These are phyloP conservation scores for Scleroderma citrinum DNA, from an alignment of 768 basidiomycete species.

Conservation along the genomic window DNA sequence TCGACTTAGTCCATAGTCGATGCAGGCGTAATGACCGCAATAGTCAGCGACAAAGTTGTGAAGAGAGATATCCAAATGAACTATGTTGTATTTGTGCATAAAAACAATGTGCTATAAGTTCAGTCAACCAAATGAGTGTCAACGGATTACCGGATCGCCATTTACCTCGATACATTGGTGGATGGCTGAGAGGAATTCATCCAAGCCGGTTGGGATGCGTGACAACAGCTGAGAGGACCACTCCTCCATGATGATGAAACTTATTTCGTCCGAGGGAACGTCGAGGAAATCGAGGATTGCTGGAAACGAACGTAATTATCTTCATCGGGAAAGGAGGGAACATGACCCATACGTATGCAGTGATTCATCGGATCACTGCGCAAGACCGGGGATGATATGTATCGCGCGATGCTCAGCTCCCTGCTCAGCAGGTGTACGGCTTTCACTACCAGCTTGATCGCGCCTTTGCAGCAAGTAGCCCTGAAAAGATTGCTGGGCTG, in stretches of 20 bases:
- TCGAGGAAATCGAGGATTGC: slow-evolving; percentile 64
- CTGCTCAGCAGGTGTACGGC: slow-evolving; percentile 59
- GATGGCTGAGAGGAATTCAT: slow-evolving; percentile 48
- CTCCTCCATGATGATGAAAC: slow-evolving; percentile 75
- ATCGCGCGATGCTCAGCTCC: slow-evolving; percentile 54
- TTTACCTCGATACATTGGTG: slow-evolving; percentile 65
- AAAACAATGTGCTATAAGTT: slow-evolving; percentile 54
- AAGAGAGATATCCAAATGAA: slow-evolving; percentile 68
- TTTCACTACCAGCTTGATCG: slow-evolving; percentile 55
- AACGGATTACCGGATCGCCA: no score
- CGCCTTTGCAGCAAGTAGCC: slow-evolving; percentile 48
- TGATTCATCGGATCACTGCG: slow-evolving; percentile 64
- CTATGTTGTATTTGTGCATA: slow-evolving; percentile 61
- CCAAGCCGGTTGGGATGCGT: slow-evolving; percentile 44
- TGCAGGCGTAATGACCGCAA: slow-evolving; percentile 59
- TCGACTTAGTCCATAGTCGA: slow-evolving; percentile 67
- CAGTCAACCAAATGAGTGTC: slow-evolving; percentile 3
- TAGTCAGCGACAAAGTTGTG: slow-evolving; percentile 66
- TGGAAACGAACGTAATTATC: slow-evolving; percentile 21
- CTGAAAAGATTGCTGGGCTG: slow-evolving; percentile 73
- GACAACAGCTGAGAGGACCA: slow-evolving; percentile 64
- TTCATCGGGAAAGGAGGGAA: neutral
- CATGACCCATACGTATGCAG: slow-evolving; percentile 56
- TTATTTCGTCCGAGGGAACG: slow-evolving; percentile 43
- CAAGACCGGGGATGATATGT: slow-evolving; percentile 47